Percentiles rank a stretch among this genome's conserved stretches.
Conservation (phyloP, 257 asterid genomes). For the Penstemon davidsonii region DNA sequence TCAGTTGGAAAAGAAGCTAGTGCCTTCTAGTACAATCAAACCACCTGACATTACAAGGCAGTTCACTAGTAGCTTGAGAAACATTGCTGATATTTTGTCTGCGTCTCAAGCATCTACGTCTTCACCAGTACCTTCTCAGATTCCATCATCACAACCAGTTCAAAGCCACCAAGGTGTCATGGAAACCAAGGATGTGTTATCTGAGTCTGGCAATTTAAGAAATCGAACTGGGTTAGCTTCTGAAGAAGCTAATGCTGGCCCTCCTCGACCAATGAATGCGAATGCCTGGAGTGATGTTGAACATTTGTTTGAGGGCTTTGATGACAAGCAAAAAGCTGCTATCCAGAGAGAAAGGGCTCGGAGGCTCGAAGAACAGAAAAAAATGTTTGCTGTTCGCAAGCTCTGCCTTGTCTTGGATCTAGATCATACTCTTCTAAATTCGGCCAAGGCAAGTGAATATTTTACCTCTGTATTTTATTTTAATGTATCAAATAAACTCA, state of each 20-base stretch:
- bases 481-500: conserved; percentile 8
- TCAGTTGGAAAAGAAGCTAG: conserved; percentile 45
- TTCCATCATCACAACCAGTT: conserved; percentile 39
- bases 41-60: conserved; percentile 80
- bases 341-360: conserved; percentile 88
- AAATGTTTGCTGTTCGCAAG: conserved; percentile 80
- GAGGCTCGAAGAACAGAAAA: conserved; percentile 91
- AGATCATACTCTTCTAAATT: conserved; percentile 94
- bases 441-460: conserved; percentile 74
- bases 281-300: conserved; percentile 78
- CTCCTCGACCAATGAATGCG: conserved; percentile 64
- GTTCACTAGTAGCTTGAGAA: conserved; percentile 70
- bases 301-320: conserved; percentile 86
- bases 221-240: conserved; percentile 42
- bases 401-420: conserved; percentile 97
- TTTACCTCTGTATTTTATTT: conserved; percentile 12
- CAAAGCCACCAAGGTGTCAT: conserved; percentile 43
- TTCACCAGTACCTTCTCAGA: conserved; percentile 41
- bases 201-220: conserved; percentile 46
- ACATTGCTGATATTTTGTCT: conserved; percentile 69
- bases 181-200: conserved; percentile 39
- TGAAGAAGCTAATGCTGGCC: conserved; percentile 48
- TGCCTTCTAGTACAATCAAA: conserved; percentile 36
- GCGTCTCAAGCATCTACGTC: conserved; percentile 56
- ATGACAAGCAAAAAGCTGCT: conserved; percentile 87